These are phyloP conservation scores for Uronychia setigera DNA, from an alignment of 73 alveolate genomes.

Conservation along the genomic window DNA sequence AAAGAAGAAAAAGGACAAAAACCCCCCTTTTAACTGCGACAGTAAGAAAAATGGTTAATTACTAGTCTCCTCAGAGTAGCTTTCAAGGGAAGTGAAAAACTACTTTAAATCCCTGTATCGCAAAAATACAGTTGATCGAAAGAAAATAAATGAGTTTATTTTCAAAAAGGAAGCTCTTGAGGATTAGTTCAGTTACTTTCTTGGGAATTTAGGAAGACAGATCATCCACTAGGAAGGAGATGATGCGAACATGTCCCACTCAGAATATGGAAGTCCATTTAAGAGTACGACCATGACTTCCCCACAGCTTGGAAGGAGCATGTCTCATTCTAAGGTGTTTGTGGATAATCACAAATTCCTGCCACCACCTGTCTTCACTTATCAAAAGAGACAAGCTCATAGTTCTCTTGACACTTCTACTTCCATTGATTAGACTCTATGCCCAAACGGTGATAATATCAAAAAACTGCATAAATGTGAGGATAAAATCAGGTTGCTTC, in stretches of 20 bases:
- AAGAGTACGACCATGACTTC: neutral
- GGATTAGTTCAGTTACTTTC: neutral
- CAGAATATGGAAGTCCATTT: neutral
- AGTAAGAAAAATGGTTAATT: neutral
- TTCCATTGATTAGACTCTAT: too few relatives aligned
- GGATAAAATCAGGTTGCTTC: too few relatives aligned
- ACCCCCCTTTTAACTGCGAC: neutral
- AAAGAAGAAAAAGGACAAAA: neutral
- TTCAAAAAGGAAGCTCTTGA: neutral
- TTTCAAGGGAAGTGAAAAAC: neutral
- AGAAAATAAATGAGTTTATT: neutral
- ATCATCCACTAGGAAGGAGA: neutral
- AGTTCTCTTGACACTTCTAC: too few relatives aligned
- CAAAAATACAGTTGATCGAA: neutral
- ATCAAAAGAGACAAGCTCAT: neutral
- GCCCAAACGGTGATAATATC: too few relatives aligned
- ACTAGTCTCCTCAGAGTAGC: neutral
- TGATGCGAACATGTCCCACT: neutral
- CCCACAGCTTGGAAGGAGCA: neutral
- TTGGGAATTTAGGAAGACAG: neutral
- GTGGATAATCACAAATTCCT: neutral
- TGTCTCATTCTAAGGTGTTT: constrained; percentile 1
- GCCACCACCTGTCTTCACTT: neutral
- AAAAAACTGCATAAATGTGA: too few relatives aligned
- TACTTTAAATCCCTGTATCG: neutral